A percentile compares a stretch with the other conserved stretches of the same genome.
These are phyloP conservation scores for Myrmaecium sp. DNA, from an alignment of 2,329 filamentous ascomycete genomes.

Conservation along the genomic window DNA sequence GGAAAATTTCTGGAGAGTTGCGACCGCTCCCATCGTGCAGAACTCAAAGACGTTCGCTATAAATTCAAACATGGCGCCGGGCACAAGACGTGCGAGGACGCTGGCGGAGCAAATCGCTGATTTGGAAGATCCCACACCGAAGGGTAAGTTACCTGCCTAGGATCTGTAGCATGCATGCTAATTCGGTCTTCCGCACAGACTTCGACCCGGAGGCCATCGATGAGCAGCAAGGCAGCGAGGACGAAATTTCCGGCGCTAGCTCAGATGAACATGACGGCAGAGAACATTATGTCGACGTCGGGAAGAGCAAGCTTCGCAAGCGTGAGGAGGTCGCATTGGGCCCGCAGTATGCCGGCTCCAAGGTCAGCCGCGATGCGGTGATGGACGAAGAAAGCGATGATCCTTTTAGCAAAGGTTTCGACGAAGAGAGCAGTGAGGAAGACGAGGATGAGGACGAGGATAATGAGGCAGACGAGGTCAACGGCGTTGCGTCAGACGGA, in stretches of 20 bases:
- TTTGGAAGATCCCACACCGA: constrained; percentile 34
- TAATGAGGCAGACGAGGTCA: constrained; percentile 26
- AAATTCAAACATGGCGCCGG: no score
- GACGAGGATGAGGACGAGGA: constrained; percentile 29
- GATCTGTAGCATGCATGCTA: neutral
- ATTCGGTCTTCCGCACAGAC: constrained; percentile 32
- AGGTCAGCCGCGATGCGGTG: constrained; percentile 52
- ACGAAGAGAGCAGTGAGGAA: constrained; percentile 27
- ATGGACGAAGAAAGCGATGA: constrained; percentile 37
- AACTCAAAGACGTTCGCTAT: no score
- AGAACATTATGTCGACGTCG: constrained; percentile 73
- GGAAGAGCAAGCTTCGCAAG: constrained; percentile 72
- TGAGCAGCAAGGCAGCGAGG: constrained; percentile 36
- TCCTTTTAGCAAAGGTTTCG: constrained; percentile 26
- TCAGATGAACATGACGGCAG: constrained; percentile 42
- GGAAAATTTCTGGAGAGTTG: no score
- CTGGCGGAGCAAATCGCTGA: constrained; percentile 45
- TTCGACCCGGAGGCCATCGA: constrained; percentile 60
- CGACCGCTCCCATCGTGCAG: no score
- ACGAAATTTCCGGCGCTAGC: constrained; percentile 14
- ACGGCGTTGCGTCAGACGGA: constrained; percentile 13
- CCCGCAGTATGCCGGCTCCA: constrained; percentile 62
- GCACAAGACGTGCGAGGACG: constrained; percentile 14
- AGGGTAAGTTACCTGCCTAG: constrained; percentile 8
- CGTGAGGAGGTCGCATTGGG: constrained; percentile 53